Evolutionary conservation across 352 stramenopile species (phyloP).

Genomic region (Phytopythium cucurbitacearum): DNA sequence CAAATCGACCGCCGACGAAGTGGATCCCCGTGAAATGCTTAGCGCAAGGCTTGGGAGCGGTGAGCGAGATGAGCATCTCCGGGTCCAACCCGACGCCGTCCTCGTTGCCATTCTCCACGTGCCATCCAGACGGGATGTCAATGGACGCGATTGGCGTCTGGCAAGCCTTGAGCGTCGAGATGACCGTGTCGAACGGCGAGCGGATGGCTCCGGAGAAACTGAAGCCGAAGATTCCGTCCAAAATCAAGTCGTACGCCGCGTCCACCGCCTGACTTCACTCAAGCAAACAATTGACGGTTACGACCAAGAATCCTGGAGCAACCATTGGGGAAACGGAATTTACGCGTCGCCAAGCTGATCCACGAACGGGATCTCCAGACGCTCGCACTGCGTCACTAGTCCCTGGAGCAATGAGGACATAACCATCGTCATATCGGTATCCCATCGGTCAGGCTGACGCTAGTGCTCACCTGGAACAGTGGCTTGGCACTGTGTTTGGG

Average conservation of each 20-base stretch:
- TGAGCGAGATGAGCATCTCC: conserved; percentile 96
- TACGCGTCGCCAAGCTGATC: conserved; percentile 42
- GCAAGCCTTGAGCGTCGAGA: conserved; percentile 60
- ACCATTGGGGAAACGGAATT: neutral
- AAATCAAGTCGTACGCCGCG: conserved; percentile 84
- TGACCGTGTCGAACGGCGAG: conserved; percentile 88
- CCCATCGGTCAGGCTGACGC: neutral
- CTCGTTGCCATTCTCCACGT: conserved; percentile 91
- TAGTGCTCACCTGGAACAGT: conserved; percentile 60
- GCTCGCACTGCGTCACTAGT: conserved; percentile 71
- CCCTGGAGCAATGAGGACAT: conserved; percentile 19
- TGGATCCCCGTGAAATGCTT: conserved; percentile 90
- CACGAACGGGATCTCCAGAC: conserved; percentile 79
- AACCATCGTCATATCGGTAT: neutral
- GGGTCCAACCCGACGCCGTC: conserved; percentile 78
- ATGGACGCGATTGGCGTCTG: conserved; percentile 91
- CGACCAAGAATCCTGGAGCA: neutral
- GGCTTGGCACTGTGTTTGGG: conserved; percentile 86
- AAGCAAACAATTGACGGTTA: neutral
- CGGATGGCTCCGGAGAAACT: conserved; percentile 90
- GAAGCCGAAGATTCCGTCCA: conserved; percentile 99
- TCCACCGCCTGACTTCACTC: conserved; percentile 39
- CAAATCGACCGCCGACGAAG: conserved; percentile 95
- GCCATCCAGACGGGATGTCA: conserved; percentile 98
- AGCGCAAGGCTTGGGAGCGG: conserved; percentile 94